Evolutionary conservation across 106 monocot genomes (phyloP), one percentile per base, ranked within the genome.

Genomic region (Apostasia shenzhenica): DNA sequence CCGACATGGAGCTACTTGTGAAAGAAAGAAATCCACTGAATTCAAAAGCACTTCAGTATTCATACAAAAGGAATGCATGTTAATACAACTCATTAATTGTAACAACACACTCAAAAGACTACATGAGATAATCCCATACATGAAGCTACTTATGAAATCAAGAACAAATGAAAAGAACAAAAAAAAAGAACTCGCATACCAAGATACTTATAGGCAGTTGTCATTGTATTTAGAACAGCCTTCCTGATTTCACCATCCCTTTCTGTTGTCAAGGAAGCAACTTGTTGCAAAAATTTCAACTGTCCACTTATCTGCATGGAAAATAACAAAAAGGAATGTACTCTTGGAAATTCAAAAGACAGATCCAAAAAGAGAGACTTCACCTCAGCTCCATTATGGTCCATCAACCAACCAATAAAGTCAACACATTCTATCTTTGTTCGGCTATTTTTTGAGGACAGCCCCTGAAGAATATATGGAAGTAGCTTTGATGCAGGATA

Each of bases 211-310:
- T 93, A 99, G 11, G 99, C 99, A 62, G 87, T 93, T 40, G 99
- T 90, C 81, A 99, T 80, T 2, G 93, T 93, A 82, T 99, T 99
- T 58, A 99, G 78, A 69, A 85, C 85, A 83, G 93, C 93, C 71
- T 99, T 99, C 76, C 99, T 87, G 54, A 90, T 81, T 83, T 99
- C 99, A 67, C 99, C 99, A 88, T 99, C 99, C 49, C 99, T 85
- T 80, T 99, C 99, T 65, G 92, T 78, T 55, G 93, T 93, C 57
- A 99, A 81, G 3, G 69, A 69, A 68, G 99, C 99, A 74, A 99
- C 99, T 61, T 80, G 78, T 82, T 90, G 93, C 81, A 99, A 81
- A 57, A 83, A 90, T 73, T 99, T 99, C 68, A 99, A 76, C 72
- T 90, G 89, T 55, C 93, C 90, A 76, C 73, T 72, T 49, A 99